Conservation (phyloP, 768 basidiomycete genomes). For the Mycena rebaudengoi region DNA sequence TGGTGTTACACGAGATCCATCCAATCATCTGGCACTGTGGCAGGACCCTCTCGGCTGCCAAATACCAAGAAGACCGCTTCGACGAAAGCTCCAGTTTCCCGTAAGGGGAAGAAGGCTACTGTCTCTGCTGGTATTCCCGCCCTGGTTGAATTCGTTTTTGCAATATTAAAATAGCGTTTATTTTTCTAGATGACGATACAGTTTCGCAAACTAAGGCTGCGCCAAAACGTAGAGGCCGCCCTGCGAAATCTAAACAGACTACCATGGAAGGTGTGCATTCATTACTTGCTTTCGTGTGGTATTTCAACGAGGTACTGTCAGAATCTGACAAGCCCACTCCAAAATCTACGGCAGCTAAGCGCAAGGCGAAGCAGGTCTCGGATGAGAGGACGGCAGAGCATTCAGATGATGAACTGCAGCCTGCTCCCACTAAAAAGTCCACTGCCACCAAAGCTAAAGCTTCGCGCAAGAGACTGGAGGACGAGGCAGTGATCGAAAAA, state of each 20-base stretch:
- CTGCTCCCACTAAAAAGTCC: neutral
- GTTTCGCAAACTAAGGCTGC: neutral
- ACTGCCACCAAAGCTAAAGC: neutral
- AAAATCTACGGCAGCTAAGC: conserved; percentile 10
- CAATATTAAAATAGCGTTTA: too few relatives aligned
- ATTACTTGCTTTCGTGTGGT: neutral
- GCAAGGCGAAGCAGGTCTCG: neutral
- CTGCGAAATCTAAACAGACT: conserved; percentile 12
- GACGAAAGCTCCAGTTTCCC: conserved; percentile 1
- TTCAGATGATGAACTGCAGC: neutral
- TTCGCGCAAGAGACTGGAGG: neutral
- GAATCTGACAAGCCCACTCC: neutral
- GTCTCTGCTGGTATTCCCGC: conserved; percentile 10
- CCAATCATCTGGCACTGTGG: neutral
- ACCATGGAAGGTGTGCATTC: conserved; percentile 3
- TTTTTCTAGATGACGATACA: neutral
- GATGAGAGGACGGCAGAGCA: neutral
- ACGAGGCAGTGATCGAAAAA: too few relatives aligned
- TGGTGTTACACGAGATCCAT: too few relatives aligned
- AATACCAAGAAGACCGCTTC: neutral
- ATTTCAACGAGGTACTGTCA: neutral
- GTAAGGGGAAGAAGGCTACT: conserved; percentile 18
- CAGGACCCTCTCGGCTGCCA: conserved; percentile 18
- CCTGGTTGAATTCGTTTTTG: neutral
- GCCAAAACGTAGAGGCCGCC: conserved; percentile 18